A percentile compares a stretch with the other conserved stretches of the same genome.
These are phyloP conservation scores for Clarireedia paspali DNA, from an alignment of 2,329 filamentous ascomycete species.

Conservation along the genomic window DNA sequence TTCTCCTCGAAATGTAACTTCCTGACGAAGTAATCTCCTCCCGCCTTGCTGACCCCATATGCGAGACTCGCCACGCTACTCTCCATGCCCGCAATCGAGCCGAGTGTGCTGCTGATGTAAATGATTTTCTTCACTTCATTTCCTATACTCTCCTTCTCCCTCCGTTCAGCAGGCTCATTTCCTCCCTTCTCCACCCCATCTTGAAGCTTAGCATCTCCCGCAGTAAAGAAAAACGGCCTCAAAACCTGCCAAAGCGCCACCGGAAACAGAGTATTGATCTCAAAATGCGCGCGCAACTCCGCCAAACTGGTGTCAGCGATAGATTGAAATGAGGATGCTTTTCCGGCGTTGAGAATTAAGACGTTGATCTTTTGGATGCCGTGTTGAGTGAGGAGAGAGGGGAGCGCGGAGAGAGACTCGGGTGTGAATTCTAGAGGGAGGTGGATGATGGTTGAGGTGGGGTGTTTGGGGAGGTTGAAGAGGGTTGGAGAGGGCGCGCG, in stretches of 20 bases:
- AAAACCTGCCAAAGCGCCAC: conserved; percentile 36
- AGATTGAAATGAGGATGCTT: conserved; percentile 27
- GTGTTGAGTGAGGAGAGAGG: no score
- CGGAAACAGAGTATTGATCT: conserved; percentile 38
- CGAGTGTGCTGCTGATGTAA: conserved; percentile 30
- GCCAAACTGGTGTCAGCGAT: conserved; percentile 28
- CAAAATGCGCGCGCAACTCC: conserved; percentile 32
- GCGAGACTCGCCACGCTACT: conserved; percentile 18
- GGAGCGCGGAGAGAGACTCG: conserved; percentile 7
- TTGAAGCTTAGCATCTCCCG: no score
- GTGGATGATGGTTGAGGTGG: conserved; percentile 32
- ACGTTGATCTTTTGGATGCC: conserved; percentile 39
- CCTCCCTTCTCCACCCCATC: no score
- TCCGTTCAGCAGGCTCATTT: no score
- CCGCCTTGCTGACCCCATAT: conserved; percentile 39
- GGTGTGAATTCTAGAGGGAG: conserved; percentile 20
- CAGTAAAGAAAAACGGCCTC: background rate
- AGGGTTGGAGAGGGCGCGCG: conserved; percentile 26
- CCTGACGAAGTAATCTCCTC: conserved; percentile 30
- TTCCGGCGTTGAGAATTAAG: conserved; percentile 44
- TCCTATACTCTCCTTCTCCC: conserved; percentile 9
- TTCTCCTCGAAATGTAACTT: conserved; percentile 33
- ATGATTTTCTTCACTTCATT: conserved; percentile 30
- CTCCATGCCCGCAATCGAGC: conserved; percentile 19
- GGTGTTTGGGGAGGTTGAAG: conserved; percentile 9